phyloP scores from a whole-genome alignment of 768 basidiomycete genomes.

The Exsudoporus frostii region DNA sequence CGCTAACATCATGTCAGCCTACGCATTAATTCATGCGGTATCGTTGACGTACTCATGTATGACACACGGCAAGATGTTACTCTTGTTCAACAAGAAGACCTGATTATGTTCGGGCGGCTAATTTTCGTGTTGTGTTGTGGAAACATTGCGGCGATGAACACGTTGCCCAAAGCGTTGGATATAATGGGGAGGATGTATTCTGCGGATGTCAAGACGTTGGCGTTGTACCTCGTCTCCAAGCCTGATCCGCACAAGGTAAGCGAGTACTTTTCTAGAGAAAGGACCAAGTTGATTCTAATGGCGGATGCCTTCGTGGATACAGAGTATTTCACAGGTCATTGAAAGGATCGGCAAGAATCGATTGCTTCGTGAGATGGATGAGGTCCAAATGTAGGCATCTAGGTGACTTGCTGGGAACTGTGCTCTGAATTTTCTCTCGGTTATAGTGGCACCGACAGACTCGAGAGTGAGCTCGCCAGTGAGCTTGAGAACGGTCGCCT shows the following conservation, averaged over 20 bases:
- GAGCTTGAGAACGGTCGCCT: conserved; percentile 94
- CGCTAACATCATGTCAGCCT: conserved; percentile 44
- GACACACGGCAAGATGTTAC: conserved; percentile 61
- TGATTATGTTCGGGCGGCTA: conserved; percentile 81
- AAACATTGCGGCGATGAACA: conserved; percentile 56
- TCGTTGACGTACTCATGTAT: conserved; percentile 81
- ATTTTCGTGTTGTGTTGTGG: conserved; percentile 77
- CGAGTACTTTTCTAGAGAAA: neutral
- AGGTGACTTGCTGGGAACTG: neutral
- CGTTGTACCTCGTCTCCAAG: conserved; percentile 75
- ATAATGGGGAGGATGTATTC: conserved; percentile 71
- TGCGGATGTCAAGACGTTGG: conserved; percentile 75
- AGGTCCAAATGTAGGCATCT: conserved; percentile 64
- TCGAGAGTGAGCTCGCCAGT: conserved; percentile 80
- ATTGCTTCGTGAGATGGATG: conserved; percentile 78
- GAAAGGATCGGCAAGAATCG: conserved; percentile 69
- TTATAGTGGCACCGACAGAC: conserved; percentile 68
- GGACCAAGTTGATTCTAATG: neutral
- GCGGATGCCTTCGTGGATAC: neutral
- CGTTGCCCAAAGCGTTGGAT: conserved; percentile 72
- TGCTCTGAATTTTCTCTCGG: neutral
- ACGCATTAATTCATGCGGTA: conserved; percentile 82
- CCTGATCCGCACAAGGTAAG: conserved; percentile 60
- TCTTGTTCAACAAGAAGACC: conserved; percentile 81
- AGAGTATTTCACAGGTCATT: conserved; percentile 78